A percentile compares a stretch with the other conserved stretches of the same genome.
phyloP scores from a whole-genome alignment of 306 rosid species.

The Malus domestica region DNA sequence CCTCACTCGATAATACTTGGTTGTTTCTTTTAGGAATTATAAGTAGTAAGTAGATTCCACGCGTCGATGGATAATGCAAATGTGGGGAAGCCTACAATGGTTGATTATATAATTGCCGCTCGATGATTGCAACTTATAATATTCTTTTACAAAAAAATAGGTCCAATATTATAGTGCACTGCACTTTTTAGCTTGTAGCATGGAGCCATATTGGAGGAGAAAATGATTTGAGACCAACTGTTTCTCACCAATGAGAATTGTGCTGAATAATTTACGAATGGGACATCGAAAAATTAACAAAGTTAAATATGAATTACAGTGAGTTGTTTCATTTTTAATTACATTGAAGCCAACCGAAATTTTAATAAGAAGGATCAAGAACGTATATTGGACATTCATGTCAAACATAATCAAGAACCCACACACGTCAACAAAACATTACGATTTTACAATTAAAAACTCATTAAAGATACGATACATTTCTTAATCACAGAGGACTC shows the following conservation, averaged over 20 bases:
- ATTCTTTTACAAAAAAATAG: background rate
- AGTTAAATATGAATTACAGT: too few species aligned
- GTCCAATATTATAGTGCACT: background rate
- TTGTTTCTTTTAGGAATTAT: background rate
- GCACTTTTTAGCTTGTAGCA: background rate
- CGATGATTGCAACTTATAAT: background rate
- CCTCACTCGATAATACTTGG: background rate
- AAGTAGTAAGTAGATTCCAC: background rate
- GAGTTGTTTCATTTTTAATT: too few species aligned
- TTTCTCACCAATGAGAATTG: background rate
- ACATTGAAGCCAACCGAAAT: too few species aligned
- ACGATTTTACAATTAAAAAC: too few species aligned
- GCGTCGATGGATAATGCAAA: background rate
- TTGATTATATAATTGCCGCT: background rate
- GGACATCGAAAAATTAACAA: too few species aligned
- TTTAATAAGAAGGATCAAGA: too few species aligned
- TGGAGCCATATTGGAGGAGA: background rate
- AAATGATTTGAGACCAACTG: background rate
- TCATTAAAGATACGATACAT: too few species aligned
- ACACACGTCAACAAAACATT: too few species aligned
- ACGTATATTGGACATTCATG: background rate
- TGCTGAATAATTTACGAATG: background rate
- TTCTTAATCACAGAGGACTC: too few species aligned
- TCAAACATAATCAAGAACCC: too few species aligned
- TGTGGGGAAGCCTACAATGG: background rate